A percentile compares a stretch with the other conserved stretches of the same genome.
These are phyloP conservation scores for Chenopodium suecicum DNA, from an alignment of 148 eudicot genomes.

Conservation along the genomic window DNA sequence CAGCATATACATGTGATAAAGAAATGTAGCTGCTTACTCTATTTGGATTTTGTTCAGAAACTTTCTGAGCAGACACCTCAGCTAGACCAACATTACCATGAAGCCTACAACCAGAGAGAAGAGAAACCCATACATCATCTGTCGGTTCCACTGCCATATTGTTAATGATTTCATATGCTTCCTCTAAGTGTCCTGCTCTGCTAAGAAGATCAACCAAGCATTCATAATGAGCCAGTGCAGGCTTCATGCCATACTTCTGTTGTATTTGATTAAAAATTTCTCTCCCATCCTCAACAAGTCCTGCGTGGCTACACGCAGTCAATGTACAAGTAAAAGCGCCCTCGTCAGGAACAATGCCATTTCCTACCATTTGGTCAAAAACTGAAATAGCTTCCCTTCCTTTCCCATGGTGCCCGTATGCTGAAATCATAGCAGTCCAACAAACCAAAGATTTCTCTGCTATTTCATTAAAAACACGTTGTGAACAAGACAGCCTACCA, in stretches of 20 bases:
- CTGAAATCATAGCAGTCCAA: constrained; percentile 41
- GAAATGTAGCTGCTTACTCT: constrained; percentile 33
- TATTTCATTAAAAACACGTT: constrained; percentile 35
- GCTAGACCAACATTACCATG: constrained; percentile 36
- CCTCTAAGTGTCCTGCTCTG: constrained; percentile 38
- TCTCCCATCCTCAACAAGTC: constrained; percentile 37
- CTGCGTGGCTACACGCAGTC: constrained; percentile 47
- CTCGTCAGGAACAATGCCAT: constrained; percentile 28
- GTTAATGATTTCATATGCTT: constrained; percentile 36
- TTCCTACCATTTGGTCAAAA: constrained; percentile 27
- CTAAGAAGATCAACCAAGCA: constrained; percentile 47
- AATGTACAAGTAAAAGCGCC: constrained; percentile 38
- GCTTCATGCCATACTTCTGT: constrained; percentile 29
- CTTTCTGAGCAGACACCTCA: constrained; percentile 33
- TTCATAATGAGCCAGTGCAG: constrained; percentile 35
- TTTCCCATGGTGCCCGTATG: constrained; percentile 38
- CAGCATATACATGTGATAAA: constrained; percentile 38
- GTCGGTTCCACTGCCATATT: constrained; percentile 32
- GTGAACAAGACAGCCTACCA: constrained; percentile 31
- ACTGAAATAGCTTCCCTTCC: constrained; percentile 34
- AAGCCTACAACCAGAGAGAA: constrained; percentile 40
- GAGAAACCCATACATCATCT: constrained; percentile 35
- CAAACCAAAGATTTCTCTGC: constrained; percentile 35
- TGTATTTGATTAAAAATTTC: constrained; percentile 30
- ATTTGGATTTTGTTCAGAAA: constrained; percentile 21